Evolutionary conservation across 2,329 filamentous ascomycete species (phyloP).

Genomic region (Colletotrichum graminicola): DNA sequence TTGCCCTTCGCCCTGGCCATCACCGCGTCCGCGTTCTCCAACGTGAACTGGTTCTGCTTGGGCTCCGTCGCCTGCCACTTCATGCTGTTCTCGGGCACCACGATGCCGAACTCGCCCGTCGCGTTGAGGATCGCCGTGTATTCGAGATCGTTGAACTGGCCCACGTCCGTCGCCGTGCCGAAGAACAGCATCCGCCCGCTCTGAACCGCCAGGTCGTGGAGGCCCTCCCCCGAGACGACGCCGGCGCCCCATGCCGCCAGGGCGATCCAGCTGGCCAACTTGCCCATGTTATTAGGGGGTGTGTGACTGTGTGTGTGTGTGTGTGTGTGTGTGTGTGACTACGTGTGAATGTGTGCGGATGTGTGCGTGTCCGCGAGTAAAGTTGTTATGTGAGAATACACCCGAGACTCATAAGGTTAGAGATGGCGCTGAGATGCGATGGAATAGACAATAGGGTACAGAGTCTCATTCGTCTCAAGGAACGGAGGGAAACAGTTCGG

Average conservation of each 20-base stretch:
- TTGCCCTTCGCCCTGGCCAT: constrained; percentile 56
- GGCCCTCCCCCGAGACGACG: constrained; percentile 48
- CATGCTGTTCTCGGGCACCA: constrained; percentile 71
- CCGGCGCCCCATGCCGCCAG: background rate
- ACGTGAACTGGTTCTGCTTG: constrained; percentile 68
- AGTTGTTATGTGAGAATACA: background rate
- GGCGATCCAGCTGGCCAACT: background rate
- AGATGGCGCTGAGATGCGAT: background rate
- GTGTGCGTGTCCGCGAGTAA: background rate
- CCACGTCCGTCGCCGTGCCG: constrained; percentile 70
- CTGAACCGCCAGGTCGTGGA: constrained; percentile 63
- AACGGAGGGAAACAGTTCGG: background rate
- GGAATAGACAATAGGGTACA: background rate
- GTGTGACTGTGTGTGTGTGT: background rate
- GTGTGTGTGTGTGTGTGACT: background rate
- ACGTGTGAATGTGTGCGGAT: background rate
- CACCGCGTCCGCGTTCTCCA: constrained; percentile 66
- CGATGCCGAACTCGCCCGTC: constrained; percentile 69
- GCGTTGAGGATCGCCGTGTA: constrained; percentile 68
- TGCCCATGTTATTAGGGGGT: background rate
- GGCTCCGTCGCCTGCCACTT: constrained; percentile 73
- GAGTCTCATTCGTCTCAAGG: constrained; percentile 6
- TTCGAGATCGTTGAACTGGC: constrained; percentile 59
- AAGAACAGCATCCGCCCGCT: constrained; percentile 71
- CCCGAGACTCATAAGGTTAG: background rate